A percentile compares a stretch with the other conserved stretches of the same genome.
Conservation (phyloP, 2,329 filamentous ascomycete species). For the Dendryphion nanum region DNA sequence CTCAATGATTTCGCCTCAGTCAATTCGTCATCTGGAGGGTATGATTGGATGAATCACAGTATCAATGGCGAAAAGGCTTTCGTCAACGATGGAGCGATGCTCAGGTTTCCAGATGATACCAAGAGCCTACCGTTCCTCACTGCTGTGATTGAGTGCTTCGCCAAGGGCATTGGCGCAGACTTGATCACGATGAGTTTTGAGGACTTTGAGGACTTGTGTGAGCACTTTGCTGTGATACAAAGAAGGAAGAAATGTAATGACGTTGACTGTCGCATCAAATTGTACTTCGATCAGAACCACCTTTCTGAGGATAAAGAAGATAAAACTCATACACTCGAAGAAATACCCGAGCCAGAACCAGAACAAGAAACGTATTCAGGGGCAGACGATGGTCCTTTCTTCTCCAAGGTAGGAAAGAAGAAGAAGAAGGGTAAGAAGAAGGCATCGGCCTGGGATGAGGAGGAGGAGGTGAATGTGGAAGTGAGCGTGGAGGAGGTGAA, state of each 20-base stretch:
- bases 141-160: neutral
- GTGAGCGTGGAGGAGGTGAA: no score
- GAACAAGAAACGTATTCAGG: no score
- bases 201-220: neutral
- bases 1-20: no score
- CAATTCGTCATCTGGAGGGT: no score
- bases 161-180: neutral
- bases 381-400: no score
- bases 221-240: neutral
- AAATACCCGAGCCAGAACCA: no score
- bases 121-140: neutral
- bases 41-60: neutral
- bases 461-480: no score
- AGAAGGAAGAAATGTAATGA: neutral
- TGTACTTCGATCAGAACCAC: neutral
- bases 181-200: neutral
- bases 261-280: constrained; percentile 1
- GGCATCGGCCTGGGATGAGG: no score
- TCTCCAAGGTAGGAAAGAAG: no score
- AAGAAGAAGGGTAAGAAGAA: no score
- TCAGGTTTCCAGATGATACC: neutral
- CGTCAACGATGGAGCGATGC: neutral
- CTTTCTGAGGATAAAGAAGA: neutral
- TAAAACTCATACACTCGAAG: neutral
- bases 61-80: neutral